Evolutionary conservation across 306 rosid species (phyloP), one percentile per base, ranked within the genome.

Genomic region (Pterocarpus santalinus): DNA sequence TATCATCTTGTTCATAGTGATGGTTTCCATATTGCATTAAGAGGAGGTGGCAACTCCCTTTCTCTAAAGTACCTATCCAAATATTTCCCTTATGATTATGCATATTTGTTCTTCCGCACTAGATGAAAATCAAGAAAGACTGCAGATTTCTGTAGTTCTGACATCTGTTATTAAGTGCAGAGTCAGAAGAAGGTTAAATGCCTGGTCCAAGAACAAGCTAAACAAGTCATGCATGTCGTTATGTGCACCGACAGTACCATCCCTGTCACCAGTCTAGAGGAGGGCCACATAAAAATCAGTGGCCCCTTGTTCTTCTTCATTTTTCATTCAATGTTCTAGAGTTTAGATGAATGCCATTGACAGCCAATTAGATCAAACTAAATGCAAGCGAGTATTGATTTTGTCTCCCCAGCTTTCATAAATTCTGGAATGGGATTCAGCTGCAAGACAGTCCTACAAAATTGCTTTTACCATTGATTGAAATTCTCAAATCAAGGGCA

Each of bases 101-200:
- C 64, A 13, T 44, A 34, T 81, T 3, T 60, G 8, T 77, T 72
- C 47, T 76, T 55, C 53, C 30, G 13, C 34, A 34, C 13, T 36
- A 30, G 57, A 32, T 62, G 55, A 49, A 49, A 49, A 49, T 49
- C 55, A 49, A 10, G 53, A 28, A 65, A 36, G 7, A 60, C 34
- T 39, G 43, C 77, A 66, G 39, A 33, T 10, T 22, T 77, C 35
- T 53, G 52, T 78, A 13, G 65, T 83, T 74, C 64, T 83, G 55
- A 73, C 69, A 32, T 79, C 34, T 32, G 34, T 69, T 87, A 34
- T 83, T 16, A 58, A 62, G 81, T 46, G 85, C 94, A 91, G 92
- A 91, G 82, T 87, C 95, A n/a, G 95, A 89, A 55, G 92, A 89
- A 83, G 85, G 75, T 60, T 91, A 85, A 91, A 57, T 56, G 64